Percentiles rank a stretch among this genome's conserved stretches.
phyloP scores from a whole-genome alignment of 2,329 filamentous ascomycete genomes.

The Fusarium sp. region DNA sequence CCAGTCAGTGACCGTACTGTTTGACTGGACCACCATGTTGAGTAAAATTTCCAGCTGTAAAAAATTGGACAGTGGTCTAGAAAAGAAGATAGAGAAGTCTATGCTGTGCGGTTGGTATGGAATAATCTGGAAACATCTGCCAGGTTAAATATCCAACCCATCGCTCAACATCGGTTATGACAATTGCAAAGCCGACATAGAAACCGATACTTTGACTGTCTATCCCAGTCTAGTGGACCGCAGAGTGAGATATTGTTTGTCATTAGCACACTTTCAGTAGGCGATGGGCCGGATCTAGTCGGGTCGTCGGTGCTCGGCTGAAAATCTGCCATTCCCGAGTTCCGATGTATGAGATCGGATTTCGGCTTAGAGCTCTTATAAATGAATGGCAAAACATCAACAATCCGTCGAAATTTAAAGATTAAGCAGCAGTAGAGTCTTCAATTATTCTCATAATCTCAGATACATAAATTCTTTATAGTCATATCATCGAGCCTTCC shows the following conservation, averaged over 20 bases:
- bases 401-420: rapidly evolving
- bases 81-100: background rate
- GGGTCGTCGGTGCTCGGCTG: slow-evolving; percentile 17
- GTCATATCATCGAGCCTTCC: background rate
- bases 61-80: rapidly evolving
- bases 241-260: background rate
- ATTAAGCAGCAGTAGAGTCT: rapidly evolving
- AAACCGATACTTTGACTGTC: background rate
- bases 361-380: slow-evolving; percentile 25
- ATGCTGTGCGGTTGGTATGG: too few species aligned
- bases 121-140: background rate
- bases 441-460: too few species aligned
- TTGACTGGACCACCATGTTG: background rate
- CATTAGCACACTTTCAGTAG: background rate
- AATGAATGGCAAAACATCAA: background rate
- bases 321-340: slow-evolving; percentile 27
- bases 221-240: background rate
- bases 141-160: slow-evolving; percentile 6
- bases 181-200: background rate
- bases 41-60: too few species aligned
- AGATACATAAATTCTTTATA: rapidly evolving
- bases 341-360: slow-evolving; percentile 20
- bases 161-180: slow-evolving; percentile 4
- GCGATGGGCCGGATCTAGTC: slow-evolving; percentile 16
- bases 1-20: background rate